These are phyloP conservation scores for Auricularia sp. DNA, from an alignment of 768 basidiomycete genomes.

Conservation along the genomic window DNA sequence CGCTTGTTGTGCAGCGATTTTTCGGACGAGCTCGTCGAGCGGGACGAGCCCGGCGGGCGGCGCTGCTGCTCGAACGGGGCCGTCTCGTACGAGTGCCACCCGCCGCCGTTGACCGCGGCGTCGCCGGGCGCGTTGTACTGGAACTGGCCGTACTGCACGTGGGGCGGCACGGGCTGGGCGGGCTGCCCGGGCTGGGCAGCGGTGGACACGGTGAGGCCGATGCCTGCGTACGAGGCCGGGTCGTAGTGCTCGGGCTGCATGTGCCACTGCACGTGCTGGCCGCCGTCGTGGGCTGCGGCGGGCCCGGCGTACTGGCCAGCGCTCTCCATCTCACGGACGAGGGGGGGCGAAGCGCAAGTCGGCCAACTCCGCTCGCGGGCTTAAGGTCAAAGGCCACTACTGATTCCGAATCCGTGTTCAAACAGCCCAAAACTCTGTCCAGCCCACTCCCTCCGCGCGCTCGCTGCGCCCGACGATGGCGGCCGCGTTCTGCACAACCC, in stretches of 20 bases:
- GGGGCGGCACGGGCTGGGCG: conserved; percentile 8
- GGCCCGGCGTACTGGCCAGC: too few species aligned
- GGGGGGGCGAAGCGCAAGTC: too few species aligned
- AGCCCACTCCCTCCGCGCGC: neutral
- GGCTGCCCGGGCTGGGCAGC: conserved; percentile 16
- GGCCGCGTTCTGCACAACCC: conserved; percentile 68
- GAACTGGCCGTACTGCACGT: conserved; percentile 12
- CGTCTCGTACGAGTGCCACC: conserved; percentile 3
- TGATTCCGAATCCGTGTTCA: neutral
- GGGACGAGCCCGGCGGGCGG: conserved; percentile 29
- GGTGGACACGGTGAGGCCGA: conserved; percentile 25
- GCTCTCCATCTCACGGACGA: too few species aligned
- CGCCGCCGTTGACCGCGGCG: neutral
- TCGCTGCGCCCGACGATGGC: conserved; percentile 28
- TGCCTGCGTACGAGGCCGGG: conserved; percentile 18
- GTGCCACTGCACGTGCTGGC: neutral
- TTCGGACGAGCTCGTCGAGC: conserved; percentile 40
- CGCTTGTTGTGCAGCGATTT: conserved; percentile 57
- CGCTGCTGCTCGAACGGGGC: conserved; percentile 6
- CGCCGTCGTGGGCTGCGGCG: neutral
- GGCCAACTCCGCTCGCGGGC: too few species aligned
- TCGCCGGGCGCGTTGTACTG: conserved; percentile 8
- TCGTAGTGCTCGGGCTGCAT: neutral
- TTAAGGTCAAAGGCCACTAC: neutral
- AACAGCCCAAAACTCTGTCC: neutral